phyloP scores from a whole-genome alignment of 2,329 filamentous ascomycete species.

The Orbilia ellipsospora region DNA sequence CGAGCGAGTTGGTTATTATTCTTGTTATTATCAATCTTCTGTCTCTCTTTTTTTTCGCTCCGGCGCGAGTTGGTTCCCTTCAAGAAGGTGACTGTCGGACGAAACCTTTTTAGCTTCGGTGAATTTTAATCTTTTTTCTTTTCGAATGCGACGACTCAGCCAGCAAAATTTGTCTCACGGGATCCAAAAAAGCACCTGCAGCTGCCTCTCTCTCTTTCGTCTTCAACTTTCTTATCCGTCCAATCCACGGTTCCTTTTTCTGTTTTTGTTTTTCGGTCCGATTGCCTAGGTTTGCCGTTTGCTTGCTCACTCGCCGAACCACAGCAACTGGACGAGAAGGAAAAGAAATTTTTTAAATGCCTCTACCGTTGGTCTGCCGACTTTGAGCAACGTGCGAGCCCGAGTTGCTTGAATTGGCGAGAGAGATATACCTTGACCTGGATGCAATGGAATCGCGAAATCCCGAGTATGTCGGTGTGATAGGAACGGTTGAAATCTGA shows the following conservation, averaged over 20 bases:
- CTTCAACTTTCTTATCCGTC: slow-evolving; percentile 41
- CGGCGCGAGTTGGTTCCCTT: background rate
- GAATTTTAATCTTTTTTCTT: slow-evolving; percentile 11
- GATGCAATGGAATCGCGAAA: slow-evolving; percentile 21
- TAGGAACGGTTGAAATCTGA: slow-evolving; percentile 28
- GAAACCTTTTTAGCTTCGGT: slow-evolving; percentile 19
- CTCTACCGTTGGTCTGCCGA: slow-evolving; percentile 46
- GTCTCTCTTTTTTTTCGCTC: background rate
- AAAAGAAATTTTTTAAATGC: slow-evolving; percentile 35
- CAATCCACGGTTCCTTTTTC: slow-evolving; percentile 46
- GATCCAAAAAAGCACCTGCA: slow-evolving; percentile 55
- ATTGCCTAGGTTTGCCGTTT: slow-evolving; percentile 43
- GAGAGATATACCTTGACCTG: slow-evolving; percentile 9
- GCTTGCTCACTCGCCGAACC: slow-evolving; percentile 25
- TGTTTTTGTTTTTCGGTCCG: slow-evolving; percentile 41
- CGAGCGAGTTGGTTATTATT: background rate
- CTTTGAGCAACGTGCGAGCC: slow-evolving; percentile 50
- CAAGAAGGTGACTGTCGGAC: background rate
- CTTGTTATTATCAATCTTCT: too few relatives aligned
- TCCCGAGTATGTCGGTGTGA: slow-evolving; percentile 35
- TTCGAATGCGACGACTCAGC: slow-evolving; percentile 40
- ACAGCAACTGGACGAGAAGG: background rate
- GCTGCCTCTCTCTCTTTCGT: slow-evolving; percentile 25
- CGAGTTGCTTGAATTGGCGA: slow-evolving; percentile 52
- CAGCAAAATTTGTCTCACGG: slow-evolving; percentile 44